Evolutionary conservation across 495 filamentous ascomycete genomes (phyloP), one percentile per base, ranked within the genome.

Genomic region (Aspergillus ellipticus): DNA sequence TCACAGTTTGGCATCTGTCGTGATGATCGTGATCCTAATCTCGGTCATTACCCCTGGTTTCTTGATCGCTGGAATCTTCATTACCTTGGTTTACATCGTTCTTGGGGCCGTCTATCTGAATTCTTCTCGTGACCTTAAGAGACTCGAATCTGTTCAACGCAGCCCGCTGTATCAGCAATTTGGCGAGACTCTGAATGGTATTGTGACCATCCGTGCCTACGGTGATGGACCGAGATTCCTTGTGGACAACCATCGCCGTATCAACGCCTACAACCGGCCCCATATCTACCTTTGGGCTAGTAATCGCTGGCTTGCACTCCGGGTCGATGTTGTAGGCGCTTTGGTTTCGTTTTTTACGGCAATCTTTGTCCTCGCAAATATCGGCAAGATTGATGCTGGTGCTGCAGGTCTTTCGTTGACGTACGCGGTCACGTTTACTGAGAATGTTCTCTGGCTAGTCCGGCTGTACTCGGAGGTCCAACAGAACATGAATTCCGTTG

Each of bases 401-500:
- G 90, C 93, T 41, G 95, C 94, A 31, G 95, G 95, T 75, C 79
- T 99, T 54, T 96, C 95, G 16, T 73, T 99, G 59, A 96, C 92
- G n/a, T 99, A 99, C 63, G 95, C 95, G 6, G 90, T 99, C 48
- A 94, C 90, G 0, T 99, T 99, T 62, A 96, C 91, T 0, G 95
- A 97, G 67, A 97, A 97, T 56, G 85, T 99, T 16, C 78, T 99
- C 16, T 99, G 95, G 95, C 86, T 97, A 53, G 92, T 97, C 22
- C 84, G 95, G 19, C 79, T 97, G n/a, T 99, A 97, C 63, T 87
- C 93, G 0, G 80, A 89, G 64, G 96, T 97, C 62, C 95, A 99
- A 69, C 95, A 97, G 73, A 97, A 96, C 71, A 97, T 99, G 95
- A 99, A 99, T 73, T 93, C 92, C 1, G 92, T 99, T n/a, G 95